Base-by-base conservation (phyloP, 768 basidiomycete genomes). In the Mycena floridula region DNA sequence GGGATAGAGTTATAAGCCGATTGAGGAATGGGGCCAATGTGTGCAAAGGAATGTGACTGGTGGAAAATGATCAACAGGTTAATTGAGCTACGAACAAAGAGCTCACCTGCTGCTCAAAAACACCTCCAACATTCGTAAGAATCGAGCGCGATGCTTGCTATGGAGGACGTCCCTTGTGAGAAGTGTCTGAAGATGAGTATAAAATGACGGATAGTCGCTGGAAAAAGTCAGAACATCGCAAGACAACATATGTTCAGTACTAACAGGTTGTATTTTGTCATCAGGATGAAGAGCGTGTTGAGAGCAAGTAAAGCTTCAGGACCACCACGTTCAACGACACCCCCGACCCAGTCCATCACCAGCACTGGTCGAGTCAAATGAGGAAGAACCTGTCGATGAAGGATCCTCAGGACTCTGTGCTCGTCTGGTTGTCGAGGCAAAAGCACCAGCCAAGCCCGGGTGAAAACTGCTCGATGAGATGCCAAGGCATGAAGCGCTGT, bases 1-100 rank as follows among this genome's bases (percentile, higher is more conserved):
- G 73, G 7, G 91, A 85, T 2, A 98, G 72, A 11, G 89, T 79
- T 2, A 92, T 79, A 24, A 99, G 74, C 5, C 90, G 82, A 62
- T 98, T 98, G 56, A 96, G 72, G 62, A 98, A 98, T 0, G 95
- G 92, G 6, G 95, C 95, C 20, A 98, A 74, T n/a, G 98, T 74
- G 2, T 85, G 79, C 1, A 89, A 80, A 2, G 96, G 92, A 12
- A 99, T 71, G 63, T 94, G 91, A 4, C 92, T 68, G 35, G 13
- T 43, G 25, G 38, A 40, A 24, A 37, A 21, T 7, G 12, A 25
- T 28, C 25, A 37, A 28, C 45, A 42, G n/a, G 26, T 40, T 18
- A 45, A 16, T 39, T 20, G 15, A 25, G 37, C 40, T 21, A 73
- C 86, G 48, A 49, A 96, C 92, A 90, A 87, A 3, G 95, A 97